Evolutionary conservation across 495 filamentous ascomycete species (phyloP), one percentile per base, ranked within the genome.

Genomic region (Hypoxylon crocopeplum): DNA sequence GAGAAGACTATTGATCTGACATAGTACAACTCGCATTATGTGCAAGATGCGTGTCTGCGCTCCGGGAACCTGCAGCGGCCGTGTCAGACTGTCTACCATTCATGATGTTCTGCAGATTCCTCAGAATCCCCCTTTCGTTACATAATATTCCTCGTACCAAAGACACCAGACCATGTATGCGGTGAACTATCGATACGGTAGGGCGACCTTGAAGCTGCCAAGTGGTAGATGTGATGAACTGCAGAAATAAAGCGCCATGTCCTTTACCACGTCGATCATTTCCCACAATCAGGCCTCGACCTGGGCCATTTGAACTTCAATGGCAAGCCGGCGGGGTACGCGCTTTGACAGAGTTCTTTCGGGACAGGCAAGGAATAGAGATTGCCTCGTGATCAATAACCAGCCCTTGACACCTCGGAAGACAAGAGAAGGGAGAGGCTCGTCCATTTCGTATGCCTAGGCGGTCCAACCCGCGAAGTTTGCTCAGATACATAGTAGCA

Each of bases 1-100:
- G n/a, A 24, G 37, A 27, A 42, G 49, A 64, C 55, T 55, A 64
- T 59, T 40, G 47, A 58, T 59, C 54, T 64, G n/a, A n/a, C n/a
- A n/a, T n/a, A n/a, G n/a, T 54, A 51, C 55, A 55, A 40, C 41
- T 22, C 13, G 13, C 47, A 24, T 47, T 59, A 46, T 59, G 49
- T 32, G 49, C 47, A 52, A 52, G 46, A 63, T 58, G 48, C 53
- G 42, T 56, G 54, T 55, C 52, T 53, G 48, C 47, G 24, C 30
- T 44, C 24, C 55, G 55, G 55, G 36, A 55, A 34, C 32, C 40
- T 40, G 55, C 55, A 59, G 27, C 22, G 13, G 37, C 13, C 45
- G 49, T 59, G 42, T 63, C 53, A 53, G 48, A 44, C 53, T 63
- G 55, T 51, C 49, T 45, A 25, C 45, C 54, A 54, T 30, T 34